Base-by-base conservation (phyloP, 768 basidiomycete species). In the Lanmaoa rubissima region DNA sequence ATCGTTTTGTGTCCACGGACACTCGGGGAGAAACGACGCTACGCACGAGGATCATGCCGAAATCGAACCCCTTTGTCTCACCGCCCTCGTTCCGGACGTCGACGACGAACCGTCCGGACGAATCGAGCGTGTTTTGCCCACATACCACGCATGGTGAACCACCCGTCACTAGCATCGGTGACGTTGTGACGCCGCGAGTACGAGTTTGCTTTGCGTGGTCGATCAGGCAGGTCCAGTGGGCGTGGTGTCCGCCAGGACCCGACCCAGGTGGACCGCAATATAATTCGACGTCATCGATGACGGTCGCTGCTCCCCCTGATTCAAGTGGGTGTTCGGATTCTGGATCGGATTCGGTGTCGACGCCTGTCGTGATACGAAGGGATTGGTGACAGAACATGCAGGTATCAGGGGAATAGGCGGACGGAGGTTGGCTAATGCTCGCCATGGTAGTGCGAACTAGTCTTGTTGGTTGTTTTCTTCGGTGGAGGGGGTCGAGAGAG, bases 31-130 rank as follows among this genome's bases (percentile, higher is more conserved):
- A n/a, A 21, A 24, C 12, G 34, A 32, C 16, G 5, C 32, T 16
- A 68, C 67, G 61, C 49, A 69, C 67, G 42, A 69, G 55, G 13
- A 67, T 67, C 51, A 48, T 52, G 10, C 67, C 65, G 32, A 69
- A 69, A 60, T 69, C 63, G 40, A 69, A 67, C n/a, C 60, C 57
- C 9, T 11, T 59, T 0, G 67, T 68, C 28, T 63, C 60, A 5
- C 68, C 68, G 5, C 67, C 67, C 38, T 69, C 67, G 47, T 69
- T 69, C 39, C 53, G 61, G 28, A 69, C 61, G 41, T 69, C 65
- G 44, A 69, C 63, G 45, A 69, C 7, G 54, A 69, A 54, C 31
- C 61, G 59, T 4, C 63, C 65, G 3, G 46, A 52, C 3, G 56
- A 13, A 24, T 60, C 54, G 42, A 63, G 54, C 3, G 59, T 60